Evolutionary conservation across 176 grass and related monocot genomes (phyloP).

Genomic region (Alopecurus myosuroides): DNA sequence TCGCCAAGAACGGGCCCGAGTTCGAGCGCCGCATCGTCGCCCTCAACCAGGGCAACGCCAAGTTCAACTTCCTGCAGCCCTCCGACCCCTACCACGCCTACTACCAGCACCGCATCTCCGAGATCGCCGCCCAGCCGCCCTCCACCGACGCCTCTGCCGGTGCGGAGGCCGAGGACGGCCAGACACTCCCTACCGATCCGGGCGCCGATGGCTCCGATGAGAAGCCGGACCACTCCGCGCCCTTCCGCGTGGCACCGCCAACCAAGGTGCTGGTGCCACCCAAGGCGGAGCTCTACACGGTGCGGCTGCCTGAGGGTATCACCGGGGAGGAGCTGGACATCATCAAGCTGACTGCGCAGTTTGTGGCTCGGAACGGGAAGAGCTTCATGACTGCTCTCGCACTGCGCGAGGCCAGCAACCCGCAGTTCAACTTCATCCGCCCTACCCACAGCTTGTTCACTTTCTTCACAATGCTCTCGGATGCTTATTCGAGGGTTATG

Average conservation of each 20-base stretch:
- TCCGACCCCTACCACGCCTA: slow-evolving; percentile 84
- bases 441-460: slow-evolving; percentile 96
- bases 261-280: slow-evolving; percentile 80
- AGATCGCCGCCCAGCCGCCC: slow-evolving; percentile 38
- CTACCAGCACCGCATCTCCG: slow-evolving; percentile 79
- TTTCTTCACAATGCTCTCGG: slow-evolving; percentile 76
- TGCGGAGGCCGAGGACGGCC: neutral
- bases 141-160: slow-evolving; percentile 5
- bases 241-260: slow-evolving; percentile 46
- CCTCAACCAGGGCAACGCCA: slow-evolving; percentile 71
- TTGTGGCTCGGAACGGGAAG: slow-evolving; percentile 88
- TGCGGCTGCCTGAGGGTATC: slow-evolving; percentile 76
- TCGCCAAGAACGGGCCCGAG: slow-evolving; percentile 86
- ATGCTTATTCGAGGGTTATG: slow-evolving; percentile 80
- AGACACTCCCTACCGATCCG: slow-evolving; percentile 17
- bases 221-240: slow-evolving; percentile 52
- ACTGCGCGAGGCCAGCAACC: slow-evolving; percentile 47
- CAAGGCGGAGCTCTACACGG: slow-evolving; percentile 74
- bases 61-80: slow-evolving; percentile 86
- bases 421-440: slow-evolving; percentile 89
- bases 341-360: slow-evolving; percentile 94
- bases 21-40: slow-evolving; percentile 73
- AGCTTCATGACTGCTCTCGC: slow-evolving; percentile 63
- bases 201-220: slow-evolving; percentile 13
- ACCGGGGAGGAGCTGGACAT: slow-evolving; percentile 88